Evolutionary conservation across 129 eudicot genomes (phyloP).

Genomic region (Flaveria linearis): DNA sequence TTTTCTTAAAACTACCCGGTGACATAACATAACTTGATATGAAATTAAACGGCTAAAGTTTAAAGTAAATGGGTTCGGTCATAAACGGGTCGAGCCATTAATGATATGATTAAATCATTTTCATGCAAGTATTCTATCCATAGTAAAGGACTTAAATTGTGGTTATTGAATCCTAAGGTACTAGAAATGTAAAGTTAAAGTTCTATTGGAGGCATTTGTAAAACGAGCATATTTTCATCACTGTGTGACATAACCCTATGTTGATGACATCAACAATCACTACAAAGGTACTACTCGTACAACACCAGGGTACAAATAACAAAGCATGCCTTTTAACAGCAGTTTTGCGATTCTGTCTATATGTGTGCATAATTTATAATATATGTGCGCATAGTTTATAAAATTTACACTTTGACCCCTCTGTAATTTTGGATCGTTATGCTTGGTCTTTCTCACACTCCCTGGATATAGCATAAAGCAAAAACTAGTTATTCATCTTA

Average conservation of each 20-base stretch:
- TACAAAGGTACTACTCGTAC: conserved; percentile 34
- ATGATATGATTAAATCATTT: too few relatives aligned
- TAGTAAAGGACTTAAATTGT: neutral
- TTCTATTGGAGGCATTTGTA: neutral
- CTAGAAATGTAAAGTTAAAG: conserved; percentile 13
- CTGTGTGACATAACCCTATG: conserved; percentile 19
- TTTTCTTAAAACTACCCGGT: too few relatives aligned
- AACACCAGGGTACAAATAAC: conserved; percentile 24
- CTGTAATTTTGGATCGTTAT: conserved; percentile 20
- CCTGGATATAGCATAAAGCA: neutral
- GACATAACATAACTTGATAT: too few relatives aligned
- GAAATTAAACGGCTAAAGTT: too few relatives aligned
- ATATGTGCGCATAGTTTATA: conserved; percentile 5
- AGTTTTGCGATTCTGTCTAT: conserved; percentile 11
- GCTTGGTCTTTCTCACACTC: conserved; percentile 21
- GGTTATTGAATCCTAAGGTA: neutral
- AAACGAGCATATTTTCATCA: neutral
- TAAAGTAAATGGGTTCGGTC: too few relatives aligned
- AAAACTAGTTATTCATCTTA: neutral
- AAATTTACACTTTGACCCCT: conserved; percentile 27
- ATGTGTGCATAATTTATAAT: conserved; percentile 8
- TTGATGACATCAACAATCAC: conserved; percentile 30
- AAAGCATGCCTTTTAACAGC: conserved; percentile 15
- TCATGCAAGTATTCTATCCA: too few relatives aligned
- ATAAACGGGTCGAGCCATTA: too few relatives aligned